phyloP scores from a whole-genome alignment of 257 asterid species.

The Dorcoceras hygrometricum region DNA sequence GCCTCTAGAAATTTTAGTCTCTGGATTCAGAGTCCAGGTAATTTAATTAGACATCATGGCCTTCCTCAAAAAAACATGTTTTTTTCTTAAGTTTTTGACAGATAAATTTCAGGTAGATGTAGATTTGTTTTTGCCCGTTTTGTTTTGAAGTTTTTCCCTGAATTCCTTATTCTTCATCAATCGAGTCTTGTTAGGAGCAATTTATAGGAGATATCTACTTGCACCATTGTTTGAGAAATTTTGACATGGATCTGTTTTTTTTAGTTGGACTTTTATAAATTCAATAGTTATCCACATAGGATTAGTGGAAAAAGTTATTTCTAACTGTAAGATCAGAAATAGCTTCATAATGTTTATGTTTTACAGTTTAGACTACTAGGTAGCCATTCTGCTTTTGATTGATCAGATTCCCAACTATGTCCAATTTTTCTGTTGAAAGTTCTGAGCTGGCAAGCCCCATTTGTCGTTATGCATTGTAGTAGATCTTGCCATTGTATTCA shows the following conservation, averaged over 20 bases:
- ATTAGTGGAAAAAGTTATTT: constrained; percentile 16
- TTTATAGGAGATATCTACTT: neutral
- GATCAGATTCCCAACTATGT: neutral
- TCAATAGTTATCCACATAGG: too few relatives aligned
- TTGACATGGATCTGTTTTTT: constrained; percentile 1
- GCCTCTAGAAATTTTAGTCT: constrained; percentile 11
- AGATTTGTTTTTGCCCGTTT: neutral
- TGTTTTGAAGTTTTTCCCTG: neutral
- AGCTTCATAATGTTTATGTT: neutral
- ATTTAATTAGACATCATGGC: constrained; percentile 1
- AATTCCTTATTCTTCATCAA: neutral
- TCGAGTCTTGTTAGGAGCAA: neutral
- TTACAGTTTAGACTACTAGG: neutral
- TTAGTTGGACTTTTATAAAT: too few relatives aligned
- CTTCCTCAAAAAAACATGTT: neutral
- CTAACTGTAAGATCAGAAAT: constrained; percentile 9
- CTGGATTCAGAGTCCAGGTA: constrained; percentile 28
- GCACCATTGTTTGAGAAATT: constrained; percentile 5
- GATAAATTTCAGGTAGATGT: constrained; percentile 6
- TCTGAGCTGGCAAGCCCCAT: constrained; percentile 6
- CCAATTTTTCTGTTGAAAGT: constrained; percentile 3
- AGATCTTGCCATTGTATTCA: constrained; percentile 3
- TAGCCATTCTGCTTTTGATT: constrained; percentile 1
- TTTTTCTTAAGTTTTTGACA: neutral
- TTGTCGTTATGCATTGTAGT: neutral